Conservation (phyloP, 2,329 filamentous ascomycete genomes). For the Colletotrichum cereale region DNA sequence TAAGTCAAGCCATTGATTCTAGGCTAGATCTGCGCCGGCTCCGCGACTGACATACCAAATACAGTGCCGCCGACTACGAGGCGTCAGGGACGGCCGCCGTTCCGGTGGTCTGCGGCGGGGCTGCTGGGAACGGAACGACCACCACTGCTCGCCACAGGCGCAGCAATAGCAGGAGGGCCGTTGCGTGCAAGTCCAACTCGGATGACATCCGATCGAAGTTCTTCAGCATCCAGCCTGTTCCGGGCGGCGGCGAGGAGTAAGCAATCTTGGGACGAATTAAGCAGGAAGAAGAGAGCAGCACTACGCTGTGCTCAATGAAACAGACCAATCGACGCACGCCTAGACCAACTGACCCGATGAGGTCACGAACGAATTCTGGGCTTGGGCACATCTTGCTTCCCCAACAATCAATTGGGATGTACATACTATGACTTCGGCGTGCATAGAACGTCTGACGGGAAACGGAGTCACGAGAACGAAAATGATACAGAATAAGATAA, state of each 20-base stretch:
- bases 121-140: conserved; percentile 18
- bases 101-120: conserved; percentile 29
- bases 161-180: conserved; percentile 11
- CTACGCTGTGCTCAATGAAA: conserved; percentile 18
- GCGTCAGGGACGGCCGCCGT: conserved; percentile 47
- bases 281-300: not conserved
- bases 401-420: not conserved
- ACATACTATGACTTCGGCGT: not conserved
- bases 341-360: not conserved
- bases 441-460: not conserved
- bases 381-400: not conserved
- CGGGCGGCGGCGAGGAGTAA: not conserved
- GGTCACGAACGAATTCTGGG: not conserved
- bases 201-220: conserved; percentile 48
- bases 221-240: conserved; percentile 48
- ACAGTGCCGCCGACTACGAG: conserved; percentile 47
- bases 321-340: conserved; percentile 11
- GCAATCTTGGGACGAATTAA: conserved; percentile 23
- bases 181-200: conserved; percentile 45
- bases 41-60: conserved; percentile 15
- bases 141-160: conserved; percentile 9
- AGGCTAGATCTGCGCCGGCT: not conserved
- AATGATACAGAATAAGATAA: conserved; percentile 11
- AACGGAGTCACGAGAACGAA: not conserved
- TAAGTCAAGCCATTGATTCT: conserved; percentile 44